Base-by-base conservation (phyloP, 2,329 filamentous ascomycete genomes). In the Penicillium sp. region DNA sequence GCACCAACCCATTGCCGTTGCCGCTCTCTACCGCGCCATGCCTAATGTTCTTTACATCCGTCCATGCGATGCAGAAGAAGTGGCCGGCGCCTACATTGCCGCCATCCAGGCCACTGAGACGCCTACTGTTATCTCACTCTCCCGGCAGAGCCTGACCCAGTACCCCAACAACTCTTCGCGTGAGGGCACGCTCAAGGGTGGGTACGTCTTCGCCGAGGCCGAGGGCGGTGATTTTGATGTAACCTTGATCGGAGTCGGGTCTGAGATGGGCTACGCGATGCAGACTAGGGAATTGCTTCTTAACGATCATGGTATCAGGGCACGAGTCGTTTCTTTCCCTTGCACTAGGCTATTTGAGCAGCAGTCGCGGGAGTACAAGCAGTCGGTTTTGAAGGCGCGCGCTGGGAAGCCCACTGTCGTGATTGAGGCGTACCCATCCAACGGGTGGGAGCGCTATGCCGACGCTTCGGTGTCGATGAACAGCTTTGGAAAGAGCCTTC, bases 31-130 rank as follows among this genome's bases (percentile, higher is more conserved):
- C 68, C 80, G 85, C 5, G 80, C 84, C 25, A 87, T 87, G 84
- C 84, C 84, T 0, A 86, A 86, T 58, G 60, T 87, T 0, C 72
- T 82, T 1, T 86, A 86, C 67, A 84, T 87, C 53, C 81, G 84
- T 0, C 84, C 84, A 0, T 77, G 78, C 45, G 84, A 87, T 59
- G 79, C 76, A 47, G 83, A 87, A 63, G 84, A 87, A 69, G 72
- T 71, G 5, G 74, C 74, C 2, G 78, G 77, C 8, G 77, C 77
- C 1, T 78, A 72, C 63, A 72, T 74, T n/a, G 68, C 71, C 2
- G 78, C 77, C 1, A 66, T 80, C 19, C 65, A 67, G 10, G 71
- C 72, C n/a, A 75, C 69, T 53, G 60, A 71, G 33, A 73, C 72
- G 0, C 75, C 77, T 0, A 73, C 68, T 7, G 79, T 80, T 50